Percentiles rank a stretch among this genome's conserved stretches.
Evolutionary conservation across 257 asterid species (phyloP).

Genomic region (Ocimum tenuiflorum): DNA sequence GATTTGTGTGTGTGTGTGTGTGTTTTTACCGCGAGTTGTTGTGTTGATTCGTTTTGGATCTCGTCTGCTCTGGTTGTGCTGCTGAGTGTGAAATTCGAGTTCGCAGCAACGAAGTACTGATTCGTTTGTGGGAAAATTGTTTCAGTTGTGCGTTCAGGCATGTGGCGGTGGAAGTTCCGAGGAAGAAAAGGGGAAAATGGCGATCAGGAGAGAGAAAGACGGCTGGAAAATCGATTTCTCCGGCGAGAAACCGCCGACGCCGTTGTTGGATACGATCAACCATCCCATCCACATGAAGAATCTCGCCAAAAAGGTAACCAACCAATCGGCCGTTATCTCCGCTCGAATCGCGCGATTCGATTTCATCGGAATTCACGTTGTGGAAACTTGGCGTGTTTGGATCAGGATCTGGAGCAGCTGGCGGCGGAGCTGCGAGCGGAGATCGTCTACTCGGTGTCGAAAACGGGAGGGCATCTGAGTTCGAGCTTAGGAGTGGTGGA

Average conservation of each 20-base stretch:
- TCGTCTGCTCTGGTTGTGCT: neutral
- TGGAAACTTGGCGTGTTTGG: too few relatives aligned
- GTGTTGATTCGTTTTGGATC: neutral
- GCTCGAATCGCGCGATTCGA: too few relatives aligned
- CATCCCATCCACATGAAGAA: constrained; percentile 11
- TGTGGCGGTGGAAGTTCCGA: neutral
- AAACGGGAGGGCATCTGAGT: constrained; percentile 9
- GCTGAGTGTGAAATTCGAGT: neutral
- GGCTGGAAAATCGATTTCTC: neutral
- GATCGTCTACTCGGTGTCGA: neutral
- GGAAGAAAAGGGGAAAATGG: neutral
- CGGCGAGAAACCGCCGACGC: constrained; percentile 13
- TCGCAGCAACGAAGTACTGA: neutral
- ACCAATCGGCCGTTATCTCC: too few relatives aligned
- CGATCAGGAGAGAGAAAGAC: neutral
- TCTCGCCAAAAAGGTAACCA: neutral
- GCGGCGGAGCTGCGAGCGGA: constrained; percentile 3
- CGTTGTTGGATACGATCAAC: constrained; percentile 13
- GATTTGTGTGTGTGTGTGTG: neutral
- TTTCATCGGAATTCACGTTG: neutral
- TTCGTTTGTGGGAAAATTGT: neutral
- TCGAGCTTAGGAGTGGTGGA: constrained; percentile 14
- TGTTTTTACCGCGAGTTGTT: neutral
- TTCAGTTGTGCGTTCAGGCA: neutral
- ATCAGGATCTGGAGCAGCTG: constrained; percentile 2